phyloP scores from a whole-genome alignment of 805 yeast genomes.

The Cephaloascus albidus region DNA sequence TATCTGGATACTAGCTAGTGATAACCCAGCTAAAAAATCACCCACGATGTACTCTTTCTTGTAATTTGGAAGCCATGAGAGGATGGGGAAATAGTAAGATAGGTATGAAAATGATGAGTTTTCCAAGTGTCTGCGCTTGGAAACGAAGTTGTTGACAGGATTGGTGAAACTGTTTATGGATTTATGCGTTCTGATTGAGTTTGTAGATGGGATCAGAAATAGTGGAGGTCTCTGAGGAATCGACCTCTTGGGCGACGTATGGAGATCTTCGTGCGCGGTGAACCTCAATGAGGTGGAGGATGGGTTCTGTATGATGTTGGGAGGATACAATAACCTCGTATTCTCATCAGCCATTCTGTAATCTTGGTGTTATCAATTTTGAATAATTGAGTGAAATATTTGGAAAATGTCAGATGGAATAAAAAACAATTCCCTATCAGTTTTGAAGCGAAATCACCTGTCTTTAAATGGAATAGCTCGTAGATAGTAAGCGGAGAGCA shows the following conservation, averaged over 20 bases:
- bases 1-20: not conserved
- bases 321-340: not conserved
- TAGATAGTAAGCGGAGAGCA: no score
- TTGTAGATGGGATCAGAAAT: not conserved
- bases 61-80: not conserved
- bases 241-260: not conserved
- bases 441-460: no score
- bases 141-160: not conserved
- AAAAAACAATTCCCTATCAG: no score
- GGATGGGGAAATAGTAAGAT: conserved; percentile 1
- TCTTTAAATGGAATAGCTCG: no score
- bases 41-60: not conserved
- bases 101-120: not conserved
- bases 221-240: not conserved
- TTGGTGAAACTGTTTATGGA: not conserved
- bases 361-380: no score
- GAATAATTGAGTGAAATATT: no score
- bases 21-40: not conserved
- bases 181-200: not conserved
- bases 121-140: not conserved
- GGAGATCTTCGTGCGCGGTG: not conserved
- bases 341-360: not conserved
- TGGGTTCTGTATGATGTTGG: not conserved
- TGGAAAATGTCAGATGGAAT: no score
- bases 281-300: not conserved